Base-by-base conservation (phyloP, 495 filamentous ascomycete genomes). In the Podospora didyma region DNA sequence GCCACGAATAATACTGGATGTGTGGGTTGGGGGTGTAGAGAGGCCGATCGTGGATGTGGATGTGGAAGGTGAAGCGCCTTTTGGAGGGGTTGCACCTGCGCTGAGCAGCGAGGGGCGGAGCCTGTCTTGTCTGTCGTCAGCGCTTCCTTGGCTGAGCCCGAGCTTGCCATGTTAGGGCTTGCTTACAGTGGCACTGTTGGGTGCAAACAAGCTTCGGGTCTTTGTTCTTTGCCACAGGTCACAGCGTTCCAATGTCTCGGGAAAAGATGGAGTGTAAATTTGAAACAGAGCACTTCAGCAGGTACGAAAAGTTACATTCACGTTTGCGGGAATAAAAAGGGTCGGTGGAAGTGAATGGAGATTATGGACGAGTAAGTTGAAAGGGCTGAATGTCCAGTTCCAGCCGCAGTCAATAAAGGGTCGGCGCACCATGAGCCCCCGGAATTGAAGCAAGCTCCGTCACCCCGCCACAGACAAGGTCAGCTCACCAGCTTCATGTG, bases 101-200 rank as follows among this genome's bases (percentile, higher is more conserved):
- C n/a, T n/a, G 50, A 54, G 26, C 26, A 9, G 26, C 26, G 26
- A 31, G 26, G 26, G 26, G 26, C 26, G 26, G 26, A 31, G 26
- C 26, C 26, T 31, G 28, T 52, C 50, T 31, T 56, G 26, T 9
- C 26, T 31, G 28, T 52, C 50, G 50, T 56, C 51, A 56, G 51
- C 24, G 42, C n/a, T 55, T 47, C 50, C 62, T 67, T 64, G 64
- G 64, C 64, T 61, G 49, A 64, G 24, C 14, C 3, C 14, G 7
- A 20, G 48, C 23, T 16, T 62, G n/a, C n/a, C n/a, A n/a, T n/a
- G n/a, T n/a, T n/a, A n/a, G 56, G 51, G 48, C 9, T 50, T 4
- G 48, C 3, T 31, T 3, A 31, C 26, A 31, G 26, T 62, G 57
- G 57, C 57, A 54, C 63, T 60, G 54, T 42, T 54, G 49, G 51